Conservation (phyloP, 2,329 filamentous ascomycete species). For the Magnaporthiopsis rhizophila region DNA sequence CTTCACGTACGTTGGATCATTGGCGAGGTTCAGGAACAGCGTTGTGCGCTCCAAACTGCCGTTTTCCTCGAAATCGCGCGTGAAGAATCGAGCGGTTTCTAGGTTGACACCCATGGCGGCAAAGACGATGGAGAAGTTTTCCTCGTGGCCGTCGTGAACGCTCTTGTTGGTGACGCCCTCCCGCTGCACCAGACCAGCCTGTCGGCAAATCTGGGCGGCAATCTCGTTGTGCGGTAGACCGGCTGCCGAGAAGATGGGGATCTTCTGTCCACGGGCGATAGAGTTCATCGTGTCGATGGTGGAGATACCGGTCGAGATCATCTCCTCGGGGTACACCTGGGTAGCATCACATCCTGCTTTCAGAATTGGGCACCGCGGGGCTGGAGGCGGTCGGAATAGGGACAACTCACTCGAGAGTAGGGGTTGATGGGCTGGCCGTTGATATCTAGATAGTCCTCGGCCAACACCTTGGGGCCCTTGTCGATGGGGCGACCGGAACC, state of each 20-base stretch:
- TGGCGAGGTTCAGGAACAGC: slow-evolving; percentile 97
- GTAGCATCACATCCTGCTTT: background rate
- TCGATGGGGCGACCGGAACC: slow-evolving; percentile 96
- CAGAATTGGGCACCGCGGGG: background rate
- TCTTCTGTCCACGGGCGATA: slow-evolving; percentile 98
- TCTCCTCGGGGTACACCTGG: slow-evolving; percentile 96
- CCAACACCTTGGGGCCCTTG: slow-evolving; percentile 96
- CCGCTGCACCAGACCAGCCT: slow-evolving; percentile 81
- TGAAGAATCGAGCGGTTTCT: slow-evolving; percentile 98
- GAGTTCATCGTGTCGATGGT: slow-evolving; percentile 98
- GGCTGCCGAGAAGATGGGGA: slow-evolving; percentile 96
- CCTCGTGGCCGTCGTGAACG: slow-evolving; percentile 91
- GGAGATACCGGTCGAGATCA: slow-evolving; percentile 99
- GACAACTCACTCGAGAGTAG: slow-evolving; percentile 71
- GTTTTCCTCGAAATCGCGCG: slow-evolving; percentile 97
- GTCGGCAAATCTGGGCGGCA: slow-evolving; percentile 95
- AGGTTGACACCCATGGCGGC: slow-evolving; percentile 99
- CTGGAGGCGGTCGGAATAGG: background rate
- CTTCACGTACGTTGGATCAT: slow-evolving; percentile 81
- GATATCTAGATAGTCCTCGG: slow-evolving; percentile 97
- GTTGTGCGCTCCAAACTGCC: slow-evolving; percentile 96
- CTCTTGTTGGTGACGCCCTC: slow-evolving; percentile 81
- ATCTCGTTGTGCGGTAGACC: slow-evolving; percentile 99
- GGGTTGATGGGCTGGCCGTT: slow-evolving; percentile 99
- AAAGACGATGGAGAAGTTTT: slow-evolving; percentile 99